These are phyloP conservation scores for Aspergillus olivimuriae DNA, from an alignment of 495 filamentous ascomycete genomes.

Conservation along the genomic window DNA sequence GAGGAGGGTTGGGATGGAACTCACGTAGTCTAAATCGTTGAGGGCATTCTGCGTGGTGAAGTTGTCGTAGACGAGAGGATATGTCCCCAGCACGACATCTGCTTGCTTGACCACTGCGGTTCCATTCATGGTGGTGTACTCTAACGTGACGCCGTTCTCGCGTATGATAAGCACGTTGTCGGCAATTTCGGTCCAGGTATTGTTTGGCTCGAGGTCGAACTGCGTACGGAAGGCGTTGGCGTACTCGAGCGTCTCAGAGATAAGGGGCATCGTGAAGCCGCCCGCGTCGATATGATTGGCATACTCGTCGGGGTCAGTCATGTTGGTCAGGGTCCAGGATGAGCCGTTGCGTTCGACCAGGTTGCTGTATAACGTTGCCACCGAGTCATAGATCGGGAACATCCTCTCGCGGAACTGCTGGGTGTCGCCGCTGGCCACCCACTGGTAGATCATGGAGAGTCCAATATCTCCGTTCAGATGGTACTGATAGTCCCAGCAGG, in stretches of 20 bases:
- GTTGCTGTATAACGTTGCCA: constrained; percentile 52
- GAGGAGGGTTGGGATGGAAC: too few species aligned
- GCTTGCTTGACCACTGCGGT: constrained; percentile 59
- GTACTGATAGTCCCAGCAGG: constrained; percentile 56
- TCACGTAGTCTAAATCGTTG: constrained; percentile 51
- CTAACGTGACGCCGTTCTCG: constrained; percentile 59
- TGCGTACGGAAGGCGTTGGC: constrained; percentile 52
- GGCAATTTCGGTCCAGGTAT: constrained; percentile 48
- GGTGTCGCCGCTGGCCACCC: constrained; percentile 53
- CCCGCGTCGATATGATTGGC: constrained; percentile 66
- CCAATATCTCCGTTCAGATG: constrained; percentile 72
- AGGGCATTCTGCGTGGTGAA: constrained; percentile 48
- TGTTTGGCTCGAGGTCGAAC: constrained; percentile 46
- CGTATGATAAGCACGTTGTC: constrained; percentile 47
- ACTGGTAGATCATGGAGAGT: constrained; percentile 54
- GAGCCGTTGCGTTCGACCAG: constrained; percentile 50
- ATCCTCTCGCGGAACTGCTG: constrained; percentile 43
- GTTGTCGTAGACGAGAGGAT: constrained; percentile 50
- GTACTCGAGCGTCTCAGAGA: constrained; percentile 48
- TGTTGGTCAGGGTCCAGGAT: constrained; percentile 52
- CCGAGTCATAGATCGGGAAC: constrained; percentile 54
- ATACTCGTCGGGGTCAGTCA: constrained; percentile 77
- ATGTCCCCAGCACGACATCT: constrained; percentile 56
- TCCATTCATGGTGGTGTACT: constrained; percentile 64
- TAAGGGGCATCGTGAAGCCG: constrained; percentile 66